A percentile compares a stretch with the other conserved stretches of the same genome.
Conservation (phyloP, 1,284 basidiomycete genomes). For the Leccinum variabile region DNA sequence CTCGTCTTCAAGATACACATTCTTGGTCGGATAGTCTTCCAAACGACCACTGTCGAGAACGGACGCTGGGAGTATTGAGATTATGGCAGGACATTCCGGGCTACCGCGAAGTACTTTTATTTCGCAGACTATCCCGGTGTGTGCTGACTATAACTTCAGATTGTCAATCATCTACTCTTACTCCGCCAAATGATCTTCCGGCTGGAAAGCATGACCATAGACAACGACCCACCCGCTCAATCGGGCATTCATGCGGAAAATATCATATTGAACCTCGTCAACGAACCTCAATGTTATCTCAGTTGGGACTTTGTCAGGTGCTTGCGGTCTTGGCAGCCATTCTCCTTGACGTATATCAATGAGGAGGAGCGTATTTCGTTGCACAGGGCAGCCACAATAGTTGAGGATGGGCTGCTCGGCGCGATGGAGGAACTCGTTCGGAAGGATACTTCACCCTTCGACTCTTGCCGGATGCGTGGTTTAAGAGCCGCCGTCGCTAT, state of each 20-base stretch:
- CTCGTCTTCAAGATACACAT: constrained; percentile 97
- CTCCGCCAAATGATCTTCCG: constrained; percentile 31
- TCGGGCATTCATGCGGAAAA: constrained; percentile 67
- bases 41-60: constrained; percentile 59
- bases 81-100: constrained; percentile 61
- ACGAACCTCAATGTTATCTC: constrained; percentile 60
- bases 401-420: constrained; percentile 61
- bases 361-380: constrained; percentile 58
- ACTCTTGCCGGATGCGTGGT: constrained; percentile 51
- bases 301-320: constrained; percentile 55
- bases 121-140: constrained; percentile 3
- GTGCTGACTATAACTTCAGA: constrained; percentile 16
- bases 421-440: constrained; percentile 59
- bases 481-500: constrained; percentile 63
- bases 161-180: constrained; percentile 30
- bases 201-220: constrained; percentile 37
- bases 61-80: constrained; percentile 58
- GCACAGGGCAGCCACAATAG: constrained; percentile 58
- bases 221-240: constrained; percentile 59
- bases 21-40: constrained; percentile 81
- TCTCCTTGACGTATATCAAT: constrained; percentile 58
- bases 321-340: constrained; percentile 44
- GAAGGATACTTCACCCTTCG: constrained; percentile 33
- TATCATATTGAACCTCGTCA: constrained; percentile 59
- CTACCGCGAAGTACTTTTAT: constrained; percentile 46